phyloP scores from a whole-genome alignment of 2,329 filamentous ascomycete genomes.

The Trichothecium sympodiale region DNA sequence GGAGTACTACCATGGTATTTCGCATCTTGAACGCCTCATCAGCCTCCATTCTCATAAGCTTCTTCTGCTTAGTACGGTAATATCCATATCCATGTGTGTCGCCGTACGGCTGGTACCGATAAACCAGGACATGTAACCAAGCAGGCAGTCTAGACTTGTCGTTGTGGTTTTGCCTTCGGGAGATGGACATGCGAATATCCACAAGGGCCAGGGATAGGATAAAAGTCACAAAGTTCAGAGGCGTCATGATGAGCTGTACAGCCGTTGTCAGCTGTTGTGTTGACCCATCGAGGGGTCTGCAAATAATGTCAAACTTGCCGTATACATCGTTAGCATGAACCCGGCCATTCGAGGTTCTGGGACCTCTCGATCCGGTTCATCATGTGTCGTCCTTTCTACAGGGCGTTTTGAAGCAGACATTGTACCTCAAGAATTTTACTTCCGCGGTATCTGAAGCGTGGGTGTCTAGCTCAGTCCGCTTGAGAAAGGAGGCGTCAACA shows the following conservation, averaged over 20 bases:
- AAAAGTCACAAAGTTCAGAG: slow-evolving; percentile 53
- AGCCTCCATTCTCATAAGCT: slow-evolving; percentile 51
- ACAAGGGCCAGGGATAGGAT: slow-evolving; percentile 53
- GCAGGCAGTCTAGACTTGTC: slow-evolving; percentile 17
- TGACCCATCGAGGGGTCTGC: too few species aligned
- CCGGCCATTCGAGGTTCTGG: too few species aligned
- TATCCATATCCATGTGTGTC: slow-evolving; percentile 22
- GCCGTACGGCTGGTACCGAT: slow-evolving; percentile 25
- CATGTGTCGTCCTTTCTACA: too few species aligned
- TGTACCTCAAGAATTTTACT: too few species aligned
- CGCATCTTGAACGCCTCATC: slow-evolving; percentile 53
- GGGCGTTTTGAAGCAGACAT: too few species aligned
- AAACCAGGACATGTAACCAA: slow-evolving; percentile 31
- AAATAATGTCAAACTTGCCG: slow-evolving; percentile 8
- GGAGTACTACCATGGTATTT: slow-evolving; percentile 35
- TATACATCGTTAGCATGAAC: slow-evolving; percentile 11
- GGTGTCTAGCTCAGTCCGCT: too few species aligned
- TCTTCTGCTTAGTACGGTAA: slow-evolving; percentile 46
- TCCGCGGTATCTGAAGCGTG: too few species aligned
- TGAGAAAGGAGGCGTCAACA: too few species aligned
- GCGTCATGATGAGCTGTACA: slow-evolving; percentile 44
- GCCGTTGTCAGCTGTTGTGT: not conserved
- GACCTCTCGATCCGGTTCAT: too few species aligned
- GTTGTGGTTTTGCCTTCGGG: slow-evolving; percentile 31
- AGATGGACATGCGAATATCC: slow-evolving; percentile 43